phyloP scores from a whole-genome alignment of 805 yeast genomes.

The Candida ulmi region DNA sequence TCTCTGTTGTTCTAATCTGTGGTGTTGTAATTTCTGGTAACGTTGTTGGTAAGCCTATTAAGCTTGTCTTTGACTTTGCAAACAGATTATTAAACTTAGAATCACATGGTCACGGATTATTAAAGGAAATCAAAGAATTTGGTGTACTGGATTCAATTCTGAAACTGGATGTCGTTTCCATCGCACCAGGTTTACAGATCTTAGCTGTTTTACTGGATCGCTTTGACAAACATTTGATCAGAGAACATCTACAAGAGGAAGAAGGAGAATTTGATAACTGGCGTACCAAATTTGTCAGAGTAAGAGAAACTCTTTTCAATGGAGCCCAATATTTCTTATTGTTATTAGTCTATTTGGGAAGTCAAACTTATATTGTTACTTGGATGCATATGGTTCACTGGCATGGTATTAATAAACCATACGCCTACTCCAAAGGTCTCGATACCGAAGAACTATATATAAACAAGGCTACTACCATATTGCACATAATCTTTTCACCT shows the following conservation, averaged over 20 bases:
- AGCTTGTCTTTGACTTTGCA: not conserved
- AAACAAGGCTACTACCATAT: not conserved
- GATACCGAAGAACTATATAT: not conserved
- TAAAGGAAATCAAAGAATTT: not conserved
- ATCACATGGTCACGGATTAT: not conserved
- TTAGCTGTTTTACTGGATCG: conserved; percentile 8
- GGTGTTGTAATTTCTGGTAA: conserved; percentile 18
- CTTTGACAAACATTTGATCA: conserved; percentile 16
- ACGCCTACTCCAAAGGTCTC: not conserved
- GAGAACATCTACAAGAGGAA: conserved; percentile 16
- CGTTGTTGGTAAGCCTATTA: conserved; percentile 23
- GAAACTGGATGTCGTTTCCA: conserved; percentile 7
- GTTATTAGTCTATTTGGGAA: not conserved
- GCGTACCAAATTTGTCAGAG: not conserved
- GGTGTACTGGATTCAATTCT: not conserved
- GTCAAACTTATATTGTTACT: not conserved
- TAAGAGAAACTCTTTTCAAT: not conserved
- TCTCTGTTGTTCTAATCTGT: conserved; percentile 31
- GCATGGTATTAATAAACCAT: not conserved
- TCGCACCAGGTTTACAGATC: conserved; percentile 18
- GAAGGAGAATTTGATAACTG: not conserved
- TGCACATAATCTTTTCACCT: not conserved
- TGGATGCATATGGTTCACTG: not conserved
- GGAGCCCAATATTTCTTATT: not conserved
- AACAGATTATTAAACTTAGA: not conserved